These are phyloP conservation scores for Powellomyces hirtus DNA, from an alignment of 192 early-diverging fungal genomes.

Conservation along the genomic window DNA sequence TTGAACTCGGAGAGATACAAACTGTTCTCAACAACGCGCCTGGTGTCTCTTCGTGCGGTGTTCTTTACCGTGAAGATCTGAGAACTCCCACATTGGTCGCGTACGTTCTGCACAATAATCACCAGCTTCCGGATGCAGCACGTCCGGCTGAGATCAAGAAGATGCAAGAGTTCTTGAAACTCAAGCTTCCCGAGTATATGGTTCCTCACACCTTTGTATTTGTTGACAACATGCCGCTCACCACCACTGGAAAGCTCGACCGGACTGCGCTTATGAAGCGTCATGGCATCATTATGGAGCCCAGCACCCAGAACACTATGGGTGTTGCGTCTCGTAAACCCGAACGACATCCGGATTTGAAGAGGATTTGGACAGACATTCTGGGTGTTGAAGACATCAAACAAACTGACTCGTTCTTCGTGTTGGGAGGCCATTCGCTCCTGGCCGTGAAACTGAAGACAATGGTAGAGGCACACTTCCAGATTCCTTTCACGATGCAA, in stretches of 20 bases:
- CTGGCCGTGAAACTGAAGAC: background rate
- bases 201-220: conserved; percentile 23
- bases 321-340: background rate
- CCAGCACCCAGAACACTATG: background rate
- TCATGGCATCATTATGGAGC: background rate
- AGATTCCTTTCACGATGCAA: background rate
- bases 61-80: background rate
- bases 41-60: background rate
- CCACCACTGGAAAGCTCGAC: conserved; percentile 28
- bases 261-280: background rate
- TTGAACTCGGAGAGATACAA: conserved; percentile 27
- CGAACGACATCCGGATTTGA: background rate
- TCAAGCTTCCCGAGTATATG: conserved; percentile 36
- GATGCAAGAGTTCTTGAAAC: background rate
- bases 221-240: conserved; percentile 31
- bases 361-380: background rate
- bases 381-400: background rate
- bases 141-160: background rate
- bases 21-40: background rate
- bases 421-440: background rate
- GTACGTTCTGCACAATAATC: background rate
- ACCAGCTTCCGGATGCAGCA: background rate
- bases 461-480: background rate
- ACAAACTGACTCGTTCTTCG: background rate
- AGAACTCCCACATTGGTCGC: background rate